Evolutionary conservation across 2,329 filamentous ascomycete species (phyloP).

Genomic region (Sporothrix schenckii): DNA sequence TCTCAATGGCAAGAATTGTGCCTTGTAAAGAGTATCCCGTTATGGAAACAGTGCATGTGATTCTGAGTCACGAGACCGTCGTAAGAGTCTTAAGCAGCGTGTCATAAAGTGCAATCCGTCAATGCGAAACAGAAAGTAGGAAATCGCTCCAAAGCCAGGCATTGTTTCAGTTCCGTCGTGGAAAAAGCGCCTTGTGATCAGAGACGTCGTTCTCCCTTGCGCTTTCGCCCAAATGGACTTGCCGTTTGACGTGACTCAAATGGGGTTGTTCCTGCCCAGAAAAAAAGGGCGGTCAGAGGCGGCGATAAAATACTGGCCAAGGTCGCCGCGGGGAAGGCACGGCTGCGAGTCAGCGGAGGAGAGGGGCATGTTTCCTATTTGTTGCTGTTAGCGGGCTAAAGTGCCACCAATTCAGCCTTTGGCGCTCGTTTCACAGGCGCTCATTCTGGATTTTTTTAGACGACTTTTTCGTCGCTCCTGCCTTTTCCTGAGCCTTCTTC

Average conservation of each 20-base stretch:
- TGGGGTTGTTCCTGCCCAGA: not conserved
- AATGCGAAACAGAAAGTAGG: not conserved
- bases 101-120: not conserved
- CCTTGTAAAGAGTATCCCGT: not conserved
- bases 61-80: not conserved
- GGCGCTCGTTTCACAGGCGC: constrained; percentile 19
- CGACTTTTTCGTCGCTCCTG: constrained; percentile 14
- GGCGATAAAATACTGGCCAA: constrained; percentile 29
- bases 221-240: no score
- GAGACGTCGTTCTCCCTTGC: not conserved
- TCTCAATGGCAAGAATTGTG: not conserved
- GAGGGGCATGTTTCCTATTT: constrained; percentile 32
- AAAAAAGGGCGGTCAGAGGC: constrained; percentile 32
- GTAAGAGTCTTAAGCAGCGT: not conserved
- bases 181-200: not conserved
- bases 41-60: not conserved
- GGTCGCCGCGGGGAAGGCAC: constrained; percentile 30
- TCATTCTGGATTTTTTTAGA: constrained; percentile 19
- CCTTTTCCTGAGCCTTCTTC: constrained; percentile 16
- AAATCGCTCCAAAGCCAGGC: not conserved
- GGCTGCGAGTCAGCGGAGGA: constrained; percentile 2
- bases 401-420: constrained; percentile 30
- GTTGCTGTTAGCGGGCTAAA: constrained; percentile 15
- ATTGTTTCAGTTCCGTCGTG: not conserved
- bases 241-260: constrained; percentile 17